Conservation (phyloP, 306 rosid genomes). For the Hippophae gyantsensis region DNA sequence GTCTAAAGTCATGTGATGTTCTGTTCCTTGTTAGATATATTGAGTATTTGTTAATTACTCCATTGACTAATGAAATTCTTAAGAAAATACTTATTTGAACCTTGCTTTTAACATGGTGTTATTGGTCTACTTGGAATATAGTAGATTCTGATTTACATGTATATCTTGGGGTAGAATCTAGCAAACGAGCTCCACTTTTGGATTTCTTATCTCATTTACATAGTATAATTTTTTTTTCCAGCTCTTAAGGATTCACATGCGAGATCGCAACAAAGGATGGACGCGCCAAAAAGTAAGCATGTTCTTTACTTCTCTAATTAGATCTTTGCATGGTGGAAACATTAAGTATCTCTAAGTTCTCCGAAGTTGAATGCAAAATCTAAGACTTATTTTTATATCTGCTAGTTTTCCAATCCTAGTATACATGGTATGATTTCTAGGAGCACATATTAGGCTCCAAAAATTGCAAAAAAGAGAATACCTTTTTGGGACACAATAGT, state of each 20-base stretch:
- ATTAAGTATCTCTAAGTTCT: background rate
- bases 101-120: too few species aligned
- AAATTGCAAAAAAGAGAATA: too few species aligned
- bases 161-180: background rate
- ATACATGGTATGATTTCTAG: too few species aligned
- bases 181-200: constrained; percentile 6
- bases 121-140: too few species aligned
- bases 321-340: background rate
- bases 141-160: too few species aligned
- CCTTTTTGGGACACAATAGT: too few species aligned
- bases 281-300: constrained; percentile 57
- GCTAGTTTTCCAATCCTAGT: background rate
- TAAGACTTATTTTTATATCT: background rate
- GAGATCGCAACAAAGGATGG: constrained; percentile 44
- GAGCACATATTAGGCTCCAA: too few species aligned
- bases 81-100: too few species aligned
- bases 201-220: background rate
- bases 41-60: too few species aligned
- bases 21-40: too few species aligned
- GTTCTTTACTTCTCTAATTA: background rate
- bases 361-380: background rate
- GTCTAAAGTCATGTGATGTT: too few species aligned
- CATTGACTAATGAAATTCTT: too few species aligned
- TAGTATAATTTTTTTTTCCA: constrained; percentile 23
- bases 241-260: constrained; percentile 51